Evolutionary conservation across 2,329 filamentous ascomycete genomes (phyloP).

Genomic region (Phoma sp.): DNA sequence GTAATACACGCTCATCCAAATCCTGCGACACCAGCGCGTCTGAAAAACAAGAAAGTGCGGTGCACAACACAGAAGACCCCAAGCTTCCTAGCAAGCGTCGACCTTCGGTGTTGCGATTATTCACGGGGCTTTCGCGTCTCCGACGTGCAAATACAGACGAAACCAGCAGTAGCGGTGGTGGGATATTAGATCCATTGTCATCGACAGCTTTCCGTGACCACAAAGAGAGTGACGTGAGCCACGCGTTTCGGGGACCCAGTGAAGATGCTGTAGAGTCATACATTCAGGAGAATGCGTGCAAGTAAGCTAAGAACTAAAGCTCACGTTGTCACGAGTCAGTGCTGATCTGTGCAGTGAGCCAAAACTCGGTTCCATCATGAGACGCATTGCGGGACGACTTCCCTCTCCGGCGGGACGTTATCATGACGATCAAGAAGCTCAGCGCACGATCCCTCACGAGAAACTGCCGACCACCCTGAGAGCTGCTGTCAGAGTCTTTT

Average conservation of each 20-base stretch:
- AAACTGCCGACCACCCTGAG: slow-evolving; percentile 29
- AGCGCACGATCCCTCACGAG: neutral
- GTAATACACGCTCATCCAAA: neutral
- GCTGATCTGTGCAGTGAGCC: slow-evolving; percentile 16
- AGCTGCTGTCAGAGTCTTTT: slow-evolving; percentile 28
- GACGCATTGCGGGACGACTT: slow-evolving; percentile 23
- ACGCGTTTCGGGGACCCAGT: slow-evolving; percentile 1
- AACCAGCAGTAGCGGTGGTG: slow-evolving; percentile 12
- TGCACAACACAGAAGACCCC: neutral
- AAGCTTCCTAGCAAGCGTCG: slow-evolving; percentile 20
- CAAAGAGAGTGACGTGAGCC: neutral
- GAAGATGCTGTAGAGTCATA: slow-evolving; percentile 22
- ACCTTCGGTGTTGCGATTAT: slow-evolving; percentile 26
- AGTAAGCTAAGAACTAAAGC: slow-evolving; percentile 14
- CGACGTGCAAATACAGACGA: slow-evolving; percentile 30
- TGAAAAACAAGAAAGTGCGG: slow-evolving; percentile 16
- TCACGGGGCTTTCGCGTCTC: slow-evolving; percentile 28
- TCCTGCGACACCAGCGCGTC: neutral
- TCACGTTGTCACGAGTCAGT: neutral
- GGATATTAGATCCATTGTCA: slow-evolving; percentile 2
- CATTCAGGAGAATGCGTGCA: slow-evolving; percentile 20
- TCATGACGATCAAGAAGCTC: slow-evolving; percentile 8
- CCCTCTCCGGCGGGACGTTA: slow-evolving; percentile 22
- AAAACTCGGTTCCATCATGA: slow-evolving; percentile 21
- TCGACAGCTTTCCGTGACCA: slow-evolving; percentile 1